These are phyloP conservation scores for Lichtheimia ramosa DNA, from an alignment of 371 early-diverging fungal species.

Conservation along the genomic window DNA sequence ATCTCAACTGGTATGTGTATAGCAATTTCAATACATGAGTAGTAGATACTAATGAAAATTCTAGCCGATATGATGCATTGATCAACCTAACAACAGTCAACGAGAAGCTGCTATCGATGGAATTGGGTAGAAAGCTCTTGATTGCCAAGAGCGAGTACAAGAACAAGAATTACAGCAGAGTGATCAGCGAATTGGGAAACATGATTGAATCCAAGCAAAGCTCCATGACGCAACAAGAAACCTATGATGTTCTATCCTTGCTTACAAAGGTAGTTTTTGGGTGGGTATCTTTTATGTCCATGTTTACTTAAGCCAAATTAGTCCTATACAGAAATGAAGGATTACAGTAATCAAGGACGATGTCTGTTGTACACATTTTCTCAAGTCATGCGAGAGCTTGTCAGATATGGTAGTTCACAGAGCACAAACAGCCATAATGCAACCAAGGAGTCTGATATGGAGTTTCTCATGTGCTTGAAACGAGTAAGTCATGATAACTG, in stretches of 20 bases:
- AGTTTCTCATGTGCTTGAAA: constrained; percentile 24
- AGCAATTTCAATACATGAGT: background rate
- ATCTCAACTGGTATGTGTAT: constrained; percentile 37
- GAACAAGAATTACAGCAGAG: constrained; percentile 41
- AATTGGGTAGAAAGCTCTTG: constrained; percentile 27
- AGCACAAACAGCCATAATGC: background rate
- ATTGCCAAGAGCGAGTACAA: constrained; percentile 43
- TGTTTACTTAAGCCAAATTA: constrained; percentile 5
- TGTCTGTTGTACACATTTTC: constrained; percentile 27
- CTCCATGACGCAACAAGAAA: constrained; percentile 17
- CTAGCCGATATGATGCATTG: constrained; percentile 45
- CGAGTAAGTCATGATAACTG: constrained; percentile 11
- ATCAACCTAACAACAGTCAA: constrained; percentile 24
- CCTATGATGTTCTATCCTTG: constrained; percentile 24
- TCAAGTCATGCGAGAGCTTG: constrained; percentile 19
- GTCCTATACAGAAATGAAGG: constrained; percentile 26
- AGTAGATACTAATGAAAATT: background rate
- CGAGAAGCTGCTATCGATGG: constrained; percentile 29
- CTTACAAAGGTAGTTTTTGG: constrained; percentile 37
- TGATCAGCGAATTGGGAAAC: constrained; percentile 41
- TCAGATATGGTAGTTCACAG: constrained; percentile 27
- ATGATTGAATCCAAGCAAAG: constrained; percentile 10
- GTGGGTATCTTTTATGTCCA: background rate
- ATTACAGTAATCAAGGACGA: constrained; percentile 31
- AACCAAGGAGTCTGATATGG: constrained; percentile 26